Base-by-base conservation (phyloP, 805 yeast genomes). In the Starmera amethionina region DNA sequence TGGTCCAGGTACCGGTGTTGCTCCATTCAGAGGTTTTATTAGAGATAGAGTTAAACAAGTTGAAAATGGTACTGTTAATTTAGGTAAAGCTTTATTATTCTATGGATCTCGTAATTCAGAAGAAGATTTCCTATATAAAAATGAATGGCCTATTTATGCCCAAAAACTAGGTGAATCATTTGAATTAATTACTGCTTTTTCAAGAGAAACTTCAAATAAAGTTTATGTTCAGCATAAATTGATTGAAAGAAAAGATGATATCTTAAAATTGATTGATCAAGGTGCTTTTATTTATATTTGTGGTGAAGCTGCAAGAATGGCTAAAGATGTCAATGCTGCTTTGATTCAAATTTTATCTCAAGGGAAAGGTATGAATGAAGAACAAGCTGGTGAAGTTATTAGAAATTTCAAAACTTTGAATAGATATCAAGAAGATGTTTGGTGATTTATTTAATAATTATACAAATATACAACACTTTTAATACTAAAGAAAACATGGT, bases 1-100 rank as follows among this genome's bases (percentile, higher is more conserved):
- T 55, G 98, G 98, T 27, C 97, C 98, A 36, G 98, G 98, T 48
- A 93, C 98, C 4, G 98, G 98, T 61, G 90, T 90, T 38, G 97
- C 98, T 9, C 98, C 98, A 46, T 86, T 93, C 70, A 80, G 98
- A 67, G 98, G 95, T 4, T 90, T 90, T 50, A 63, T 90, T 31
- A 79, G 94, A 66, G 98, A 90, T 59, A 81, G 89, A 54, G 83
- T 79, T n/a, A 59, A 65, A 32, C 74, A 68, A 55, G 64, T 64
- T 11, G 68, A 67, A 42, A 59, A 59, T 36, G 68, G 70, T 48
- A 76, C 62, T 42, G 60, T 60, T 40, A 73, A 68, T 10, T 64
- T 85, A 36, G 97, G 97, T 41, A 75, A 80, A 48, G 73, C 81
- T 38, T 39, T 87, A 28, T 68, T 90, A 45, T 93, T 89, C 62